These are phyloP conservation scores for Plasmodium relictum DNA, from an alignment of 169 alveolate species.

Conservation along the genomic window DNA sequence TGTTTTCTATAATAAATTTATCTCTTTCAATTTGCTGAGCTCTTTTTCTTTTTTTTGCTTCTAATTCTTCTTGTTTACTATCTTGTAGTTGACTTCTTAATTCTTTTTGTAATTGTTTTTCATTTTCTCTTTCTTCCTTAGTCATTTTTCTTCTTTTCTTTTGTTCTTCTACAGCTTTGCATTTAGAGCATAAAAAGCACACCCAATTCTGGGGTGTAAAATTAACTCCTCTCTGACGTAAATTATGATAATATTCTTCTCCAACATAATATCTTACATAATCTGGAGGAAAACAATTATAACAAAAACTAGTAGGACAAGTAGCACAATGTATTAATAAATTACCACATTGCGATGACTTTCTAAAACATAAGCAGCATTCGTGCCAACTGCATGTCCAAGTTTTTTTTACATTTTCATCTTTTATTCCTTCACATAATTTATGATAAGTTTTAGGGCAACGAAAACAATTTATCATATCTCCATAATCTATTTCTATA, in stretches of 20 bases:
- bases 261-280: slow-evolving; percentile 88
- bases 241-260: slow-evolving; percentile 90
- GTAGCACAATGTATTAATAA: slow-evolving; percentile 93
- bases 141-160: slow-evolving; percentile 90
- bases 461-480: slow-evolving; percentile 88
- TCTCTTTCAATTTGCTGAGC: slow-evolving; percentile 76
- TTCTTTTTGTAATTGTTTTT: slow-evolving; percentile 89
- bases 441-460: slow-evolving; percentile 94
- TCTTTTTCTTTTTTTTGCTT: slow-evolving; percentile 77
- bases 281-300: slow-evolving; percentile 94
- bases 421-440: slow-evolving; percentile 87
- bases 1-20: slow-evolving; percentile 72
- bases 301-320: slow-evolving; percentile 94
- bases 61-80: slow-evolving; percentile 83
- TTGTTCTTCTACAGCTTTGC: slow-evolving; percentile 93
- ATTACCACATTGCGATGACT: slow-evolving; percentile 92
- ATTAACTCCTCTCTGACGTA: slow-evolving; percentile 91
- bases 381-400: slow-evolving; percentile 96
- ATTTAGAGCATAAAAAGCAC: slow-evolving; percentile 91
- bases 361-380: slow-evolving; percentile 92
- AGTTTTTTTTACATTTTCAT: slow-evolving; percentile 83
- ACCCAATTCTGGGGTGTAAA: slow-evolving; percentile 91
- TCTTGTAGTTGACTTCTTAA: slow-evolving; percentile 84
- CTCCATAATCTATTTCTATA: slow-evolving; percentile 87
- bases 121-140: slow-evolving; percentile 86